Percentiles rank a stretch among this genome's conserved stretches.
These are phyloP conservation scores for Nidularia pulvinata DNA, from an alignment of 768 basidiomycete genomes.

Conservation along the genomic window DNA sequence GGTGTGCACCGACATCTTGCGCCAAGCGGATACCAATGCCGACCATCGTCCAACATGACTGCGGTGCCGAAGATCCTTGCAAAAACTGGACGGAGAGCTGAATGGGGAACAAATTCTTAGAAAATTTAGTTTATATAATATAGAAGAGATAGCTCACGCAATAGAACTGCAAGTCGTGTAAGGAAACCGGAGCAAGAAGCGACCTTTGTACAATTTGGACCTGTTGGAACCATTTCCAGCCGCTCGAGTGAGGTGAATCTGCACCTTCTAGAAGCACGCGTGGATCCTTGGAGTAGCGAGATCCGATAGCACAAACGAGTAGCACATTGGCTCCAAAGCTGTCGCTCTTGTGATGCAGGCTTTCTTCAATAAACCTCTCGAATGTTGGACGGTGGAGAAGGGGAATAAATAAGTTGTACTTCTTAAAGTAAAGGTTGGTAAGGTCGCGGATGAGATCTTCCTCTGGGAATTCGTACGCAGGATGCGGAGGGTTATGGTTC, in stretches of 20 bases:
- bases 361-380: constrained; percentile 43
- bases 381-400: constrained; percentile 78
- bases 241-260: constrained; percentile 41
- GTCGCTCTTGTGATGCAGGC: constrained; percentile 46
- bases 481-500: constrained; percentile 5
- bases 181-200: constrained; percentile 59
- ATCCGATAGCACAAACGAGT: constrained; percentile 70
- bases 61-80: constrained; percentile 57
- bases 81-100: constrained; percentile 57
- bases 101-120: not conserved
- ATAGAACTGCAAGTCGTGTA: constrained; percentile 79
- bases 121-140: not conserved
- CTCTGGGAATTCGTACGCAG: constrained; percentile 45
- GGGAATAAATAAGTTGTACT: constrained; percentile 56
- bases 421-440: constrained; percentile 63
- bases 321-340: constrained; percentile 62
- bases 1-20: constrained; percentile 80
- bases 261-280: constrained; percentile 44
- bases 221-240: constrained; percentile 72
- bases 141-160: constrained; percentile 30
- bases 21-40: constrained; percentile 74
- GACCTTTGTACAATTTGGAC: constrained; percentile 64
- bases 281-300: constrained; percentile 58
- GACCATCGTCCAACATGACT: constrained; percentile 67
- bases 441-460: constrained; percentile 48